These are phyloP conservation scores for Zymoseptoria brevis DNA, from an alignment of 2,329 filamentous ascomycete genomes.

Conservation along the genomic window DNA sequence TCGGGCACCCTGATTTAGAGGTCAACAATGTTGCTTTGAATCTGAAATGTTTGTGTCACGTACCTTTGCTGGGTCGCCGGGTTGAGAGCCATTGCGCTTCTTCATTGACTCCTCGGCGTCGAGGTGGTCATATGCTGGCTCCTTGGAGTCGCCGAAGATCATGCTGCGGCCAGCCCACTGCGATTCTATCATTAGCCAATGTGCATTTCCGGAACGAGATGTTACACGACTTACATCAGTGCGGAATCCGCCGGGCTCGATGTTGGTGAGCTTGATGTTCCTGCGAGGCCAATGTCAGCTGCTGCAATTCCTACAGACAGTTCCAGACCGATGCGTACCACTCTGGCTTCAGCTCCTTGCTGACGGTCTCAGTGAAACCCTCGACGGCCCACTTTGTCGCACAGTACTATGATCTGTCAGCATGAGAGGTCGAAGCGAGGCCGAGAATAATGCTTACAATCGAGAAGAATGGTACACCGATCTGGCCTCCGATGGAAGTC, in stretches of 20 bases:
- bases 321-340: constrained; percentile 25
- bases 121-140: constrained; percentile 43
- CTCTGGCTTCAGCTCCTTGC: constrained; percentile 37
- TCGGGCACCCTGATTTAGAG: constrained; percentile 14
- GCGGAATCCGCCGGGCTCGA: constrained; percentile 41
- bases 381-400: constrained; percentile 42
- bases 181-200: constrained; percentile 30
- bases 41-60: constrained; percentile 42
- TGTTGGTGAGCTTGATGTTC: constrained; percentile 38
- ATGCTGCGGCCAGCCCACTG: constrained; percentile 35
- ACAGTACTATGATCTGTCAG: constrained; percentile 22
- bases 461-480: constrained; percentile 35
- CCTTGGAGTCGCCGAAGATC: constrained; percentile 39
- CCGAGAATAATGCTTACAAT: constrained; percentile 14
- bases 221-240: constrained; percentile 34
- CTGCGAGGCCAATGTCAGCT: not conserved
- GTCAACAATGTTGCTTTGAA: not conserved
- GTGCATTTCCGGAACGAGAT: constrained; percentile 40
- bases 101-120: constrained; percentile 36
- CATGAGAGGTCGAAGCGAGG: not conserved
- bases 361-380: constrained; percentile 40
- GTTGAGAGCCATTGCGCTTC: constrained; percentile 30
- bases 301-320: not conserved
- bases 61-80: not conserved
- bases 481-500: constrained; percentile 46